Base-by-base conservation (phyloP, 179 eudicot genomes). In the Carnegiea gigantea region DNA sequence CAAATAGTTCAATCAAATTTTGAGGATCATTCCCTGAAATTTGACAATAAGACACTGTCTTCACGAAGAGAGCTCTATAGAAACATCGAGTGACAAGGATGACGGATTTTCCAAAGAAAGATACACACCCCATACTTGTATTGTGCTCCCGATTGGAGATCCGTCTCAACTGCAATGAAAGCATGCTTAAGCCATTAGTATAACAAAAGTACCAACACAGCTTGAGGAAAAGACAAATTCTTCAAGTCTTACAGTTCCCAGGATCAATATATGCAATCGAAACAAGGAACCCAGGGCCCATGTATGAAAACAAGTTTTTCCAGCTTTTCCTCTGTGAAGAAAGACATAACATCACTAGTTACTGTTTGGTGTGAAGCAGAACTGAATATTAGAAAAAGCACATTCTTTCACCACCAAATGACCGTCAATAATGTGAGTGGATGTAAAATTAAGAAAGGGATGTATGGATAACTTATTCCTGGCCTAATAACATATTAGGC, bases 241-340 rank as follows among this genome's bases (percentile, higher is more conserved):
- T 12, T 11, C 21, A 26, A 70, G 11, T 77, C 97, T 85, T 91
- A 96, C 99, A 93, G 44, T 96, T 96, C 82, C 99, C 99, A 49
- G 99, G 99, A 90, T 96, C 99, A 77, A 96, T 96, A 84, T 96
- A 96, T 14, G 99, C 99, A 75, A 96, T 96, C 38, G 95, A 94
- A 73, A 96, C 98, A 77, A 96, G 98, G 86, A 96, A 94, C 6
- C 99, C 99, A 77, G 99, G 99, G 54, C 99, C 99, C 91, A 96
- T 86, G 83, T 96, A 96, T 0, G 97, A 83, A 84, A 96, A 91
- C 28, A 96, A 87, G 83, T 96, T 96, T 87, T 90, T 96, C 99
- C 99, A 96, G 90, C 97, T 91, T 77, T 87, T 92, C 83, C 86
- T 88, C 99, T 94, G 96, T 85, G 72, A 49, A 67, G 21, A 9